Percentiles rank a stretch among this genome's conserved stretches.
These are phyloP conservation scores for Talaromyces sp. DNA, from an alignment of 2,329 filamentous ascomycete species.

Conservation along the genomic window DNA sequence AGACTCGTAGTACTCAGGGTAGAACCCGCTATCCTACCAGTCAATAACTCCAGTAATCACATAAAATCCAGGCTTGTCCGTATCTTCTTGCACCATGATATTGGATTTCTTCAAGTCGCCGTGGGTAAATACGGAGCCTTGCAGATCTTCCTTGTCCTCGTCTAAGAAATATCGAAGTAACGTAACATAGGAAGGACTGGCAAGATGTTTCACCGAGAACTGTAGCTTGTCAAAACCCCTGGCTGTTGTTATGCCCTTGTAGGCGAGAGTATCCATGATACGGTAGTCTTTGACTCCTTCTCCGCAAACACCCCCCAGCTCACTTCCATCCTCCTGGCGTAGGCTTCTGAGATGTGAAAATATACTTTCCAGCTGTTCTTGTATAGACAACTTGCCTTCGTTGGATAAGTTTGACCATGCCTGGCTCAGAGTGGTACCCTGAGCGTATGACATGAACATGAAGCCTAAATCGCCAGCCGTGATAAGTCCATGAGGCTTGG, in stretches of 20 bases:
- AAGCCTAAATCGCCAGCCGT: constrained; percentile 24
- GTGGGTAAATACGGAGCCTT: constrained; percentile 31
- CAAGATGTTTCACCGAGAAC: constrained; percentile 23
- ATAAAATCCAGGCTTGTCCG: constrained; percentile 6
- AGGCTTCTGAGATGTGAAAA: constrained; percentile 25
- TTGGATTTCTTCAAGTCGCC: constrained; percentile 29
- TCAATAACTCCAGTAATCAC: constrained; percentile 33
- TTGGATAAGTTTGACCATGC: constrained; percentile 27
- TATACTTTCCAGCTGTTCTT: constrained; percentile 21
- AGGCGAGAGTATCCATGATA: constrained; percentile 20
- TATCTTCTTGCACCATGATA: constrained; percentile 29
- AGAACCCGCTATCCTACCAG: constrained; percentile 36
- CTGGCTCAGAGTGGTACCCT: constrained; percentile 23
- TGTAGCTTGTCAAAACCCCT: constrained; percentile 25
- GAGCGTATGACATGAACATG: constrained; percentile 34
- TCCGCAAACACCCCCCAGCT: constrained; percentile 29
- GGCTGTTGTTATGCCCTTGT: constrained; percentile 20
- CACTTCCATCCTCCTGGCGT: constrained; percentile 14
- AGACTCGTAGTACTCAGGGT: constrained; percentile 33
- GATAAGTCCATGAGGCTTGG: constrained; percentile 32
- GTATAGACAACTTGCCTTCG: constrained; percentile 24
- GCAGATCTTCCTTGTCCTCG: constrained; percentile 10
- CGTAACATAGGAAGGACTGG: constrained; percentile 25
- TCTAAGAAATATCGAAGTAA: constrained; percentile 24
- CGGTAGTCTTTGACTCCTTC: constrained; percentile 31